Percentiles rank a stretch among this genome's conserved stretches.
Conservation (phyloP, 2,329 filamentous ascomycete genomes). For the Didymosphaeria variabile region DNA sequence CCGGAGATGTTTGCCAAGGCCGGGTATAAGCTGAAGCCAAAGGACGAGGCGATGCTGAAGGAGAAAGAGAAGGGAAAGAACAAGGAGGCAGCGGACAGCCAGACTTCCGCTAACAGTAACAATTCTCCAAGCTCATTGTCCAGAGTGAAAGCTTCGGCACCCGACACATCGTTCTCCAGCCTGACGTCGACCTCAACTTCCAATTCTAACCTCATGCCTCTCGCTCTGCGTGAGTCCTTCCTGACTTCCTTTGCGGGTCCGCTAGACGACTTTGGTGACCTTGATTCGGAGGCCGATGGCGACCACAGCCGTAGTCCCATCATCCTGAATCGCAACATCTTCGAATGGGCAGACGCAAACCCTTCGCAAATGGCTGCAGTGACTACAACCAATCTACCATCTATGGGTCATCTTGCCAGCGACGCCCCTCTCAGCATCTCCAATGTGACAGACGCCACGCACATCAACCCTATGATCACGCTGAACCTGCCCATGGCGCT, state of each 20-base stretch:
- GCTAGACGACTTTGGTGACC: constrained; percentile 31
- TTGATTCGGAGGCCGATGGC: constrained; percentile 32
- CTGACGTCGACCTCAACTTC: constrained; percentile 3
- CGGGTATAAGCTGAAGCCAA: constrained; percentile 53
- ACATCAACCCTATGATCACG: constrained; percentile 43
- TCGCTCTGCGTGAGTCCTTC: constrained; percentile 29
- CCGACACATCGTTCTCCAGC: constrained; percentile 2
- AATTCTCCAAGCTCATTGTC: background rate
- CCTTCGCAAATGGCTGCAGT: constrained; percentile 23
- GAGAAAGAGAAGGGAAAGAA: constrained; percentile 32
- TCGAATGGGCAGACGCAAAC: constrained; percentile 50
- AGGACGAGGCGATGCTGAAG: constrained; percentile 32
- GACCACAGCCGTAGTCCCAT: constrained; percentile 40
- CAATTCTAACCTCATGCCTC: constrained; percentile 19
- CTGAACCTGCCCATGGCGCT: constrained; percentile 35
- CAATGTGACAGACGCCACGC: constrained; percentile 31
- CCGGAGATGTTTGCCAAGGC: constrained; percentile 64
- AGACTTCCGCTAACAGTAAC: constrained; percentile 7
- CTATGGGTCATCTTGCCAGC: background rate
- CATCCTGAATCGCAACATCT: constrained; percentile 49
- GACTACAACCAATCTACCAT: constrained; percentile 2
- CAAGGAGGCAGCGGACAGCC: constrained; percentile 21
- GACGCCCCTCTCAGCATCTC: constrained; percentile 25
- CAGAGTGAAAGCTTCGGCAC: background rate
- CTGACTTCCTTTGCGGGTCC: constrained; percentile 26